Conservation (phyloP, 2,329 filamentous ascomycete genomes). For the Catunica adiposa region DNA sequence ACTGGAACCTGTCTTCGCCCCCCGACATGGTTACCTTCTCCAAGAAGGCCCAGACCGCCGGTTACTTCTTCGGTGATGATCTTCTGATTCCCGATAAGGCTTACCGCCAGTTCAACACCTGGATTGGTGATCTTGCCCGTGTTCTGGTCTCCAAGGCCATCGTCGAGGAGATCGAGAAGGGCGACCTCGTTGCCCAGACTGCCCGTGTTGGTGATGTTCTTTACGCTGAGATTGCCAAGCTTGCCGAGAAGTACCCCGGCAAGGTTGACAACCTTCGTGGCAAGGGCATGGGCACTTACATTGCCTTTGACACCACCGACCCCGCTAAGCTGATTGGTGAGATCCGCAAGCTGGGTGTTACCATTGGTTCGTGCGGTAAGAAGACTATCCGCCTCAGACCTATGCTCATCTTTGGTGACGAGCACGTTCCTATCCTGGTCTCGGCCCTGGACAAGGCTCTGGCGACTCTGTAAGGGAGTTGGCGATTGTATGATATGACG, state of each 20-base stretch:
- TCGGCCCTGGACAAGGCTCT: conserved; percentile 11
- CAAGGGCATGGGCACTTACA: conserved; percentile 51
- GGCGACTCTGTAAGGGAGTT: conserved; percentile 9
- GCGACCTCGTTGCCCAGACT: conserved; percentile 66
- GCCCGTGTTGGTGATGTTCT: conserved; percentile 52
- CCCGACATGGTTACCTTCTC: conserved; percentile 92
- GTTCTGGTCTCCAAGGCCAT: conserved; percentile 77
- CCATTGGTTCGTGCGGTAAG: conserved; percentile 60
- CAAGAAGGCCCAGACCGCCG: conserved; percentile 88
- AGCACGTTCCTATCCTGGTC: conserved; percentile 30
- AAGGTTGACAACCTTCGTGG: conserved; percentile 60
- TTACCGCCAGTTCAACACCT: conserved; percentile 93
- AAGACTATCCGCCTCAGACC: conserved; percentile 55
- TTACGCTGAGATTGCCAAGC: conserved; percentile 44
- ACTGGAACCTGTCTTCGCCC: conserved; percentile 66
- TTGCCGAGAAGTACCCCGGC: conserved; percentile 48
- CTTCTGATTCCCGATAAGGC: conserved; percentile 76
- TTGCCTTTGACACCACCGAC: conserved; percentile 60
- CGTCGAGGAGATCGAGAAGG: conserved; percentile 59
- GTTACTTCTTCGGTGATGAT: conserved; percentile 76
- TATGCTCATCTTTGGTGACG: conserved; percentile 67
- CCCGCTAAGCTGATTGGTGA: conserved; percentile 52
- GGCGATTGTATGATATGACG: not conserved
- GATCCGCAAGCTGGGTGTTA: conserved; percentile 57
- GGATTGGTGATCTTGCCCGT: conserved; percentile 84